These are phyloP conservation scores for Penicillium sp. DNA, from an alignment of 2,329 filamentous ascomycete genomes.

Conservation along the genomic window DNA sequence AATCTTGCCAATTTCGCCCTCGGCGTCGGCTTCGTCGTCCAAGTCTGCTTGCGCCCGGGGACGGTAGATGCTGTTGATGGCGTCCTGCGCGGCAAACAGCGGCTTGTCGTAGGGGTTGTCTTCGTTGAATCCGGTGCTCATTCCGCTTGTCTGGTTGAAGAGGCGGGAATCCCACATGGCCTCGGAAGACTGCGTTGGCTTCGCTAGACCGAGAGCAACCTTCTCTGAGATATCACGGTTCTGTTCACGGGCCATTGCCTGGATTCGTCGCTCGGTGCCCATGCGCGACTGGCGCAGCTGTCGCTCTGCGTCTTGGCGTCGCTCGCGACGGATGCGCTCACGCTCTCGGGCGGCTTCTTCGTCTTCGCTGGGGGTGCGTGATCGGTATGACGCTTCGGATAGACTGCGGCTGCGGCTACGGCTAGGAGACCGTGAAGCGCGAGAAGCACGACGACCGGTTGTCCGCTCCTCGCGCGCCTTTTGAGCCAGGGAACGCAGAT, in stretches of 20 bases:
- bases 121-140: conserved; percentile 92
- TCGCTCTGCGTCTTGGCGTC: conserved; percentile 80
- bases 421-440: conserved; percentile 49
- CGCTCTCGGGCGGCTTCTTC: conserved; percentile 75
- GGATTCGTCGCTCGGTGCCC: conserved; percentile 88
- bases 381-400: conserved; percentile 50
- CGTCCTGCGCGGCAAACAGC: conserved; percentile 92
- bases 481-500: conserved; percentile 83
- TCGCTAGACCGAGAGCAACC: conserved; percentile 90
- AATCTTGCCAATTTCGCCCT: conserved; percentile 84
- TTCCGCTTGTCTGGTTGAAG: conserved; percentile 92
- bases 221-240: conserved; percentile 97
- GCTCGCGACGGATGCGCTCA: conserved; percentile 77
- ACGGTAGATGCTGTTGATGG: conserved; percentile 91
- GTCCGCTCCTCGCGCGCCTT: conserved; percentile 84
- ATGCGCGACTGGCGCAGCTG: conserved; percentile 93
- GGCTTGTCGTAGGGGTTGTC: conserved; percentile 98
- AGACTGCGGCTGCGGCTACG: conserved; percentile 51
- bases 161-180: conserved; percentile 96
- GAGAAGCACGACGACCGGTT: conserved; percentile 50
- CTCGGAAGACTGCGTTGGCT: conserved; percentile 89
- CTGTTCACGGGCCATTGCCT: conserved; percentile 92
- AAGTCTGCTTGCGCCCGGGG: conserved; percentile 73
- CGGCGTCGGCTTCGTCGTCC: conserved; percentile 78
- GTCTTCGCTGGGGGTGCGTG: conserved; percentile 61